Conservation (phyloP, 108 stramenopile species). For the Fistulifera pelliculosa region DNA sequence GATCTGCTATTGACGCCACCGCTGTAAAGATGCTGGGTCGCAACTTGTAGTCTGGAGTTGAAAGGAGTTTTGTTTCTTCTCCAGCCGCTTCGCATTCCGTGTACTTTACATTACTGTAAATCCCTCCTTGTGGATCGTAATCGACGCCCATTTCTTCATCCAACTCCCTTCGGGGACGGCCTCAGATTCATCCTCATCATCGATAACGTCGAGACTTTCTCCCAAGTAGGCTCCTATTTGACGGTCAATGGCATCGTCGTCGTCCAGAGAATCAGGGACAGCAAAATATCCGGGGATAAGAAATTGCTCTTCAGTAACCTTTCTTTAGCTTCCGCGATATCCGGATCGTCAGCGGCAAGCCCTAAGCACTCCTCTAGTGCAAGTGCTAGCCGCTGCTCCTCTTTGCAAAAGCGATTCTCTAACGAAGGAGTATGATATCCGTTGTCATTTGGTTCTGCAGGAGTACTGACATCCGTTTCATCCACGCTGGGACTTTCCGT, state of each 20-base stretch:
- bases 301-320: constrained; percentile 8
- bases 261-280: no score
- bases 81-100: background rate
- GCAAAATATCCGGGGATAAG: constrained; percentile 8
- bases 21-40: constrained; percentile 22
- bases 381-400: constrained; percentile 2
- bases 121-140: background rate
- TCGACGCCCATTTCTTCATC: constrained; percentile 2
- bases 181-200: constrained; percentile 3
- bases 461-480: no score
- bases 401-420: background rate
- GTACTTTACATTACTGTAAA: background rate
- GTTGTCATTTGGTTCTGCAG: no score
- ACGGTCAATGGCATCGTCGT: background rate
- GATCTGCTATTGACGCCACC: constrained; percentile 4
- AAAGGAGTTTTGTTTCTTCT: background rate
- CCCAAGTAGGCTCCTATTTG: background rate
- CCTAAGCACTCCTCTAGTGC: constrained; percentile 9
- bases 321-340: constrained; percentile 7
- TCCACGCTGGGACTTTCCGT: background rate
- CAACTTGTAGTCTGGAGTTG: background rate
- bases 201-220: background rate
- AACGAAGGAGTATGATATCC: background rate
- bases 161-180: background rate
- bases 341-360: constrained; percentile 8